Evolutionary conservation across 257 asterid genomes (phyloP), one percentile per base, ranked within the genome.

Genomic region (Nicotiana knightiana): DNA sequence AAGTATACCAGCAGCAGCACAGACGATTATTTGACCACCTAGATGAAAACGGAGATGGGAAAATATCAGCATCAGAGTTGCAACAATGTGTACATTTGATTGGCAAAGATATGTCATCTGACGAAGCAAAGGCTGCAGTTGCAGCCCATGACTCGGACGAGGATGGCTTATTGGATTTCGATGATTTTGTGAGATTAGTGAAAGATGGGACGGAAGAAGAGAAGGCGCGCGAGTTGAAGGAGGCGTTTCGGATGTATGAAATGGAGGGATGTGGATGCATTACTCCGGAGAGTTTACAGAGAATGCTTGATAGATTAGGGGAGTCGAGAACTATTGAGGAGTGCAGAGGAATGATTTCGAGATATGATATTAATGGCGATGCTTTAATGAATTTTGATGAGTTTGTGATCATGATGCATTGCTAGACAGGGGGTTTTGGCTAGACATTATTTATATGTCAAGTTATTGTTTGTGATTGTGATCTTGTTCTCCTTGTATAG

Each of bases 381-480:
- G 97, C 95, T 0, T 90, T 90, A 58, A 88, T 93, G 0, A 81
- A 83, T 65, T 92, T 91, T 84, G 88, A 92, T 3, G 98, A 93
- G 88, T 93, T 93, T 82, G 67, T 83, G 85, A 35, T 88, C 68
- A 93, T 93, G 97, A 93, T 92, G 98, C 46, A 83, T 59, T 37
- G 43, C 37, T 78, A 37, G 39, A 5, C 39, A 35, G 5, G 39
- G 5, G 5, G 0, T 35, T 35, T 4, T 35, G 39, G 39, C 39
- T 35, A 35, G 43, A 37, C 43, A 37, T 6, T 37, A 70, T 58
- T 70, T 70, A 21, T 32, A 70, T 43, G 21, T 37, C 53, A 62
- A 24, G 17, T 26, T 39, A 9, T 11, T 63, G 32, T n/a, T 21
- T 21, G 13, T 33, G 37, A 4, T 33, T 33, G 37, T 33, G 37